Evolutionary conservation across 2,329 filamentous ascomycete species (phyloP).

Genomic region (Trichoderma simmonsii): DNA sequence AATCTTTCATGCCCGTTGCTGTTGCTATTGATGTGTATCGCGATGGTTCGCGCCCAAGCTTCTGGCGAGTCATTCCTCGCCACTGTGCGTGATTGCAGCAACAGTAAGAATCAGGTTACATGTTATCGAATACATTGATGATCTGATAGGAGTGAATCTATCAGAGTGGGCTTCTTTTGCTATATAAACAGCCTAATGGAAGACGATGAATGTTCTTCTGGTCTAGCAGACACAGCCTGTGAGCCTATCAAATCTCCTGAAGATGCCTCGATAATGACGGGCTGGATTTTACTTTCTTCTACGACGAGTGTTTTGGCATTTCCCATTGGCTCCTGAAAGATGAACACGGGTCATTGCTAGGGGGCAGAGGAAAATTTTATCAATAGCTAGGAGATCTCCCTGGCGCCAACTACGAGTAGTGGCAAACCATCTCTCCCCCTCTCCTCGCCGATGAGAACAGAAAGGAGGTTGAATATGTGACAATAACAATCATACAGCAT

Average conservation of each 20-base stretch:
- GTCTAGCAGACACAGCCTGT: not conserved
- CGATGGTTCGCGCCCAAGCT: not conserved
- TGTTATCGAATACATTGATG: not conserved
- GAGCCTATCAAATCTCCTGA: not conserved
- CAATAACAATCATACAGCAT: not conserved
- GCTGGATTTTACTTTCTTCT: not conserved
- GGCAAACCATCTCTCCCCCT: not conserved
- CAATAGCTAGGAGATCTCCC: not conserved
- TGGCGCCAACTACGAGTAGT: not conserved
- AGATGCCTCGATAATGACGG: not conserved
- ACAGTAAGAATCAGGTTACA: not conserved
- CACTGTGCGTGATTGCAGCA: not conserved
- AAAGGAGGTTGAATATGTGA: not conserved
- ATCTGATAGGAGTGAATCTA: not conserved
- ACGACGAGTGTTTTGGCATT: not conserved
- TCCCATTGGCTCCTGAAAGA: not conserved
- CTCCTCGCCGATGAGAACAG: not conserved
- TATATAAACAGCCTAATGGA: not conserved
- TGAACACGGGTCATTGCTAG: not conserved
- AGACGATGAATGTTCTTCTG: not conserved
- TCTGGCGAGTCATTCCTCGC: not conserved
- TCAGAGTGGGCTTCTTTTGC: not conserved
- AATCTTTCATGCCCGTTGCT: not conserved
- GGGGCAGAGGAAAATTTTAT: not conserved
- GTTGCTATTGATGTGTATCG: not conserved